Evolutionary conservation across 2,329 filamentous ascomycete species (phyloP).

Genomic region (Blastomyces gilchristii): DNA sequence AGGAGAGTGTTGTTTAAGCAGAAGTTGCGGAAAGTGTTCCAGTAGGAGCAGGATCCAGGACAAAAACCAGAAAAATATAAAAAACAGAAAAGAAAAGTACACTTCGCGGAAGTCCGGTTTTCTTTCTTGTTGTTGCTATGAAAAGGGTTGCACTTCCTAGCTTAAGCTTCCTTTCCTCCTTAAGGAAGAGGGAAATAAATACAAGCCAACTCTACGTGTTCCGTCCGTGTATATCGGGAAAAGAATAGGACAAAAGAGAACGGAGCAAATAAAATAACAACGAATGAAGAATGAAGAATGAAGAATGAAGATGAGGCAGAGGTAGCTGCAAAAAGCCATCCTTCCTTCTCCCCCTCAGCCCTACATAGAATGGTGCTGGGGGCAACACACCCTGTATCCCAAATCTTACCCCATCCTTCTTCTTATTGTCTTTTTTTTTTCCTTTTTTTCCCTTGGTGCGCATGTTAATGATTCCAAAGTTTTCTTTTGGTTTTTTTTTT

Average conservation of each 20-base stretch:
- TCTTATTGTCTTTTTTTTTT: no score
- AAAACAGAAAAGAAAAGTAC: background rate
- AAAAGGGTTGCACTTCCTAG: no score
- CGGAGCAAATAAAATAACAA: background rate
- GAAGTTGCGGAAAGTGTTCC: constrained; percentile 2
- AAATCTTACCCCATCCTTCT: no score
- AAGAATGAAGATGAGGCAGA: background rate
- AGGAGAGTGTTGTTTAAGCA: background rate
- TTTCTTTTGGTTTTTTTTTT: no score
- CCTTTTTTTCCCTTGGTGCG: no score
- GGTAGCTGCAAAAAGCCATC: background rate
- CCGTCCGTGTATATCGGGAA: background rate
- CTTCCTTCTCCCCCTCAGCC: background rate
- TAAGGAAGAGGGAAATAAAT: background rate
- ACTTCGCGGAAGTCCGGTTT: background rate
- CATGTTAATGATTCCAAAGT: no score
- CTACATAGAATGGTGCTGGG: no score
- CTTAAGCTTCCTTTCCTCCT: background rate
- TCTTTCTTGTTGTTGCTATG: background rate
- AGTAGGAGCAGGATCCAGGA: background rate
- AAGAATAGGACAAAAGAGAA: no score
- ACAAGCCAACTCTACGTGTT: background rate
- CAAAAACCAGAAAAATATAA: background rate
- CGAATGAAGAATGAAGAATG: background rate
- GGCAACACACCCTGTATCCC: no score